These are phyloP conservation scores for Diaporthe sp. DNA, from an alignment of 2,329 filamentous ascomycete genomes.

Conservation along the genomic window DNA sequence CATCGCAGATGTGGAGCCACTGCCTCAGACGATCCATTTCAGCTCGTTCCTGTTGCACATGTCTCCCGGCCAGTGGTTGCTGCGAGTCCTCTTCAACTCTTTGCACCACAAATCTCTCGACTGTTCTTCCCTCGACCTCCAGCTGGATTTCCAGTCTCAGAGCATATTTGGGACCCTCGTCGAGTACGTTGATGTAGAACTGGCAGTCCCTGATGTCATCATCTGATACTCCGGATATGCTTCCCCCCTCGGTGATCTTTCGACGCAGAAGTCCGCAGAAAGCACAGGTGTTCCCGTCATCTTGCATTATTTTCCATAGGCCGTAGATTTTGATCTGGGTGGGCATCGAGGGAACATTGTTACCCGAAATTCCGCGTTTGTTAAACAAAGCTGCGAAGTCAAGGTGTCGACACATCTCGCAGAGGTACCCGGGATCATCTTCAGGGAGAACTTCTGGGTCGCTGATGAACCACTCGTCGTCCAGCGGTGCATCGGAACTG, in stretches of 20 bases:
- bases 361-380: background rate
- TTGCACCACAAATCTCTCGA: background rate
- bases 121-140: background rate
- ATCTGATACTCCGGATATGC: background rate
- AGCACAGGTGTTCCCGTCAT: background rate
- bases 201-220: background rate
- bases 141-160: background rate
- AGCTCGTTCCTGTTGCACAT: background rate
- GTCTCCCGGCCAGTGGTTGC: background rate
- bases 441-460: background rate
- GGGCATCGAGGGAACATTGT: background rate
- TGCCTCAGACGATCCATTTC: background rate
- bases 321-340: background rate
- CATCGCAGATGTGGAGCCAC: background rate
- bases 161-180: background rate
- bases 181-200: conserved; percentile 7
- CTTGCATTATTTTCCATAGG: background rate
- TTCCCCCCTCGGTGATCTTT: background rate
- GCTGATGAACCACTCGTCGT: conserved; percentile 2
- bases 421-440: background rate
- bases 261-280: background rate
- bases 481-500: background rate
- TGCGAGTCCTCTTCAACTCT: background rate
- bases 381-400: background rate
- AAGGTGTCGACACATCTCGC: background rate